Conservation (phyloP, 768 basidiomycete genomes). For the Pulveroboletus sp. region DNA sequence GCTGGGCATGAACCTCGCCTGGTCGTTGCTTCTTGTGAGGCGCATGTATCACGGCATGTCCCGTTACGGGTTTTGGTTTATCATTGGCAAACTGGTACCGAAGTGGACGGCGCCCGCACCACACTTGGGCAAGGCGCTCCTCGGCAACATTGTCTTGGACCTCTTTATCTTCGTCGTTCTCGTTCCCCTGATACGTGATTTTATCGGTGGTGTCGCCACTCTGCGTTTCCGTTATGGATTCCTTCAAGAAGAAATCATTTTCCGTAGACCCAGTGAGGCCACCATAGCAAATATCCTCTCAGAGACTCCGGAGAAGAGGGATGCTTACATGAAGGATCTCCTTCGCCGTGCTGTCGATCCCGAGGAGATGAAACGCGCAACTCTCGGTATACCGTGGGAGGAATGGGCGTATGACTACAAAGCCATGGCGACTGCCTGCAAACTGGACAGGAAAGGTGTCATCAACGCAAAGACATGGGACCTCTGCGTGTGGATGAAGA, state of each 20-base stretch:
- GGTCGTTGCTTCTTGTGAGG: constrained; percentile 21
- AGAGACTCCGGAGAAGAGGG: constrained; percentile 25
- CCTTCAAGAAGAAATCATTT: constrained; percentile 24
- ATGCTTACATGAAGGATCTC: constrained; percentile 21
- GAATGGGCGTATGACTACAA: constrained; percentile 30
- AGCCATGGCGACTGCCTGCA: constrained; percentile 25
- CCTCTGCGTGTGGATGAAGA: constrained; percentile 32
- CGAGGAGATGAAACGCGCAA: constrained; percentile 22
- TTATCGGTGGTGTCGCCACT: constrained; percentile 13
- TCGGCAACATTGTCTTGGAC: constrained; percentile 25
- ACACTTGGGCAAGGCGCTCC: constrained; percentile 10
- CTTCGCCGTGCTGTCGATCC: constrained; percentile 28
- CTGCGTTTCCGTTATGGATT: constrained; percentile 29
- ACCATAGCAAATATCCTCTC: constrained; percentile 23
- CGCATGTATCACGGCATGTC: constrained; percentile 21
- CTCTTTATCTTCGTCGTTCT: constrained; percentile 25
- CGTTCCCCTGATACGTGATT: constrained; percentile 22
- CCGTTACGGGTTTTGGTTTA: constrained; percentile 28
- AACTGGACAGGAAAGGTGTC: constrained; percentile 18
- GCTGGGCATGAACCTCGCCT: constrained; percentile 24
- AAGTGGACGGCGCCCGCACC: constrained; percentile 13
- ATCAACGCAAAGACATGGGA: constrained; percentile 26
- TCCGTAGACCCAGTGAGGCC: constrained; percentile 27
- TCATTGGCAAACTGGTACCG: constrained; percentile 19
- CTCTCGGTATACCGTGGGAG: constrained; percentile 30